phyloP scores from a whole-genome alignment of 257 asterid species.

The Capsicum chinense region DNA sequence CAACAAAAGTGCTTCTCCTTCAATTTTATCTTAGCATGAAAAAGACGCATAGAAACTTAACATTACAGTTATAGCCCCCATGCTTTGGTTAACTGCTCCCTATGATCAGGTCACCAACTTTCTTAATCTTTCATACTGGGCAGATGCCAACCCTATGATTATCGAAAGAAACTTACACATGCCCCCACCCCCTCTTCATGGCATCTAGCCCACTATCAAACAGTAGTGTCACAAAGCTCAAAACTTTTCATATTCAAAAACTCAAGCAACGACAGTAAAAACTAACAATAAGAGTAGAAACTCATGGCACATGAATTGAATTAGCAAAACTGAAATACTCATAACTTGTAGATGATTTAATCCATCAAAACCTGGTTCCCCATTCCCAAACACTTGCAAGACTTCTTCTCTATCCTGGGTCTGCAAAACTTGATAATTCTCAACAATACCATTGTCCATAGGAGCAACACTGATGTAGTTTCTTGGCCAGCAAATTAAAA shows the following conservation, averaged over 20 bases:
- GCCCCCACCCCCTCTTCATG: neutral
- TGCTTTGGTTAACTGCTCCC: too few relatives aligned
- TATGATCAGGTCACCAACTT: too few relatives aligned
- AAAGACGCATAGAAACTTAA: neutral
- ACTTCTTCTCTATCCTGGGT: slow-evolving; percentile 38
- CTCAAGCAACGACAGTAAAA: neutral
- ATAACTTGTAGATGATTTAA: slow-evolving; percentile 43
- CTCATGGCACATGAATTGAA: neutral
- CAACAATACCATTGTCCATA: too few relatives aligned
- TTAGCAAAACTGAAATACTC: slow-evolving; percentile 22
- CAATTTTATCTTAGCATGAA: neutral
- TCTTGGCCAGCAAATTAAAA: too few relatives aligned
- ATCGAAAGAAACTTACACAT: neutral
- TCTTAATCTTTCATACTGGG: too few relatives aligned
- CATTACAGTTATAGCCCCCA: too few relatives aligned
- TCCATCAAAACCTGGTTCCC: slow-evolving; percentile 38
- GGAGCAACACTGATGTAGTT: too few relatives aligned
- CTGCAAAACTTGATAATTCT: too few relatives aligned
- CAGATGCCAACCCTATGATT: neutral
- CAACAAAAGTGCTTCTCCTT: neutral
- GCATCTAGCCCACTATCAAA: neutral
- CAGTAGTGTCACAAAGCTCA: neutral
- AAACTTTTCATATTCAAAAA: neutral
- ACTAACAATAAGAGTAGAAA: neutral
- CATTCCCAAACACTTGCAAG: slow-evolving; percentile 37